A percentile compares a stretch with the other conserved stretches of the same genome.
These are phyloP conservation scores for Ettlia oleoabundans DNA, from an alignment of 139 green algal genomes.

Conservation along the genomic window DNA sequence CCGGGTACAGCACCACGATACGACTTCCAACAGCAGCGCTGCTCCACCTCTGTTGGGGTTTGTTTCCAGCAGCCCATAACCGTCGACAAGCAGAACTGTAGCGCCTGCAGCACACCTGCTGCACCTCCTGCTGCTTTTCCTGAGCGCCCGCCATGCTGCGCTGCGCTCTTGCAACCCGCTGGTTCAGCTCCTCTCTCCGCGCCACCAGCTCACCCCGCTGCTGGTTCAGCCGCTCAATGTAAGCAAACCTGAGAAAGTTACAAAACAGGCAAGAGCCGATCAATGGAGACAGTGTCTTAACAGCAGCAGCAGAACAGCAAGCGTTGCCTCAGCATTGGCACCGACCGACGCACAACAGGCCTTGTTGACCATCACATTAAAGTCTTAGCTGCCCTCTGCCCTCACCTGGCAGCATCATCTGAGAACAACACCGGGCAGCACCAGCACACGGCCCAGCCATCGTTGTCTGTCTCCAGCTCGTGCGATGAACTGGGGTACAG, in stretches of 20 bases:
- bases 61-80: too few relatives aligned
- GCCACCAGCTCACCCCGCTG: constrained; percentile 27
- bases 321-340: background rate
- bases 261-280: background rate
- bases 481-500: constrained; percentile 34
- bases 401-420: constrained; percentile 58
- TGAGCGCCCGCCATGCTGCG: background rate
- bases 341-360: too few relatives aligned
- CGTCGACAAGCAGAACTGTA: too few relatives aligned
- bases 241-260: constrained; percentile 36
- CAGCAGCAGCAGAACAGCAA: background rate
- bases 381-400: too few relatives aligned
- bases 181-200: constrained; percentile 39
- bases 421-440: constrained; percentile 64
- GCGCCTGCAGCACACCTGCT: too few relatives aligned
- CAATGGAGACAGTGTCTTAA: background rate
- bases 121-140: constrained; percentile 13
- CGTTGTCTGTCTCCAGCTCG: constrained; percentile 36
- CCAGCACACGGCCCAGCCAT: constrained; percentile 57
- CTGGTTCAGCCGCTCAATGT: constrained; percentile 56
- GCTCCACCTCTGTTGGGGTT: too few relatives aligned
- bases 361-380: too few relatives aligned
- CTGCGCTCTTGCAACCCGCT: background rate
- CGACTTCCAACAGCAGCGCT: too few relatives aligned
- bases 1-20: too few relatives aligned